Conservation (phyloP, 495 filamentous ascomycete genomes). For the Penicillium longicatenatum region DNA sequence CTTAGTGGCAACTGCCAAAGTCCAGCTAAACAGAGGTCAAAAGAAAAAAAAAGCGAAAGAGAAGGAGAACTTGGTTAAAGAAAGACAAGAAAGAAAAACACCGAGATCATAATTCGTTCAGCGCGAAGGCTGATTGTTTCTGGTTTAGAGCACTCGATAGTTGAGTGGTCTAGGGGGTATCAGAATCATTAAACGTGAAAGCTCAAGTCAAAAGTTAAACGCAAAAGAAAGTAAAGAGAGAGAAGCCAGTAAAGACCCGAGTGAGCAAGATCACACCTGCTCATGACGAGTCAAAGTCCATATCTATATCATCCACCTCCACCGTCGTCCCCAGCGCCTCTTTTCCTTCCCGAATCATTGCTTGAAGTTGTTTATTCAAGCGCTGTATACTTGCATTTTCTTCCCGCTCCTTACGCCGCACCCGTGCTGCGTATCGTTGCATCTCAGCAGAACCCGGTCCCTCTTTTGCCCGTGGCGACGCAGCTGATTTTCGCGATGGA, state of each 20-base stretch:
- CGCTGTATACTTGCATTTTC: conserved; percentile 75
- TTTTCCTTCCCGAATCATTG: conserved; percentile 85
- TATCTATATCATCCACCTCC: conserved; percentile 63
- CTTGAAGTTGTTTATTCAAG: conserved; percentile 74
- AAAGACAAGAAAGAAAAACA: conserved; percentile 12
- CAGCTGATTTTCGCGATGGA: conserved; percentile 37
- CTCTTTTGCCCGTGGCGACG: conserved; percentile 40
- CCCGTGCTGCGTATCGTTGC: conserved; percentile 64
- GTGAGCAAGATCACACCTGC: conserved; percentile 6
- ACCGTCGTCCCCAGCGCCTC: conserved; percentile 82
- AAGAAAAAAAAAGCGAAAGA: no score
- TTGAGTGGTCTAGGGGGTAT: conserved; percentile 25
- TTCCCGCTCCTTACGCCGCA: conserved; percentile 71
- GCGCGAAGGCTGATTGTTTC: background rate
- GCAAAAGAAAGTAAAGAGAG: background rate
- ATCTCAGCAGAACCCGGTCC: conserved; percentile 62
- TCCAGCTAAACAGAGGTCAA: background rate
- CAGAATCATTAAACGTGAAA: conserved; percentile 10
- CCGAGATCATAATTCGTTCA: conserved; percentile 25
- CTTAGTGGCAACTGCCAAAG: background rate
- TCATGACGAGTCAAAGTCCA: conserved; percentile 38
- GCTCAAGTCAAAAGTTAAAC: background rate
- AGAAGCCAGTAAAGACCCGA: background rate
- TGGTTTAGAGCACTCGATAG: background rate
- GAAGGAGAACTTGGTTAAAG: background rate